Conservation (phyloP, 2,329 filamentous ascomycete genomes). For the Cladosporium colombiae region DNA sequence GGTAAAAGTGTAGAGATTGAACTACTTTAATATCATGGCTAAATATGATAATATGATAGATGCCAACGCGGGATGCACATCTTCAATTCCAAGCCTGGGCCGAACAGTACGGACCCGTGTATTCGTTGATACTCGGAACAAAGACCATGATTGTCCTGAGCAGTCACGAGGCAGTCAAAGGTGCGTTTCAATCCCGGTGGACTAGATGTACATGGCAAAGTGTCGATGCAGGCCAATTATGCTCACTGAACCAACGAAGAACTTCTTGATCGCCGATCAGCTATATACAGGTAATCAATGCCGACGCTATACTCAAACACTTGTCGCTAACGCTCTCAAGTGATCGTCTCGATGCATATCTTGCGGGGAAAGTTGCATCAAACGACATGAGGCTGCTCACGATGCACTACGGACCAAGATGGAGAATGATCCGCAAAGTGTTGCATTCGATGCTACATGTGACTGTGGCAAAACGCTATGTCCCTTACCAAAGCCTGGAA, state of each 20-base stretch:
- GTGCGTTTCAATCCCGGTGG: not conserved
- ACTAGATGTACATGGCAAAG: not conserved
- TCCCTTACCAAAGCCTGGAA: conserved; percentile 57
- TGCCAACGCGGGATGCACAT: conserved; percentile 36
- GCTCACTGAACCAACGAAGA: conserved; percentile 32
- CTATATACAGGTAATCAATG: conserved; percentile 21
- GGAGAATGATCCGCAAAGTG: conserved; percentile 41
- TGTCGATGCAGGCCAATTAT: not conserved
- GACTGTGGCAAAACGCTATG: conserved; percentile 45
- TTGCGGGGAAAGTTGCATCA: conserved; percentile 10
- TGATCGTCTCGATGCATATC: conserved; percentile 21
- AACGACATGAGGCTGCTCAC: conserved; percentile 22
- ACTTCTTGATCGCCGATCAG: conserved; percentile 24
- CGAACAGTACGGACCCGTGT: conserved; percentile 23
- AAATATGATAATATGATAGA: conserved; percentile 39
- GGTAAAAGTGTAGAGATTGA: conserved; percentile 27
- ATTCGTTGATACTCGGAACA: conserved; percentile 50
- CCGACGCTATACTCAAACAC: not conserved
- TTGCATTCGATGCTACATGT: conserved; percentile 51
- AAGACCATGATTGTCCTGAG: conserved; percentile 49
- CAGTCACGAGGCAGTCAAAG: conserved; percentile 46
- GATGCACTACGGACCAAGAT: conserved; percentile 28
- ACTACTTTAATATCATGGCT: conserved; percentile 20
- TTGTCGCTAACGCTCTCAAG: not conserved
- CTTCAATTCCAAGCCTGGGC: conserved; percentile 24